A percentile compares a stretch with the other conserved stretches of the same genome.
Evolutionary conservation across 1,284 basidiomycete genomes (phyloP).

Genomic region (Singerocomus inundabilis): DNA sequence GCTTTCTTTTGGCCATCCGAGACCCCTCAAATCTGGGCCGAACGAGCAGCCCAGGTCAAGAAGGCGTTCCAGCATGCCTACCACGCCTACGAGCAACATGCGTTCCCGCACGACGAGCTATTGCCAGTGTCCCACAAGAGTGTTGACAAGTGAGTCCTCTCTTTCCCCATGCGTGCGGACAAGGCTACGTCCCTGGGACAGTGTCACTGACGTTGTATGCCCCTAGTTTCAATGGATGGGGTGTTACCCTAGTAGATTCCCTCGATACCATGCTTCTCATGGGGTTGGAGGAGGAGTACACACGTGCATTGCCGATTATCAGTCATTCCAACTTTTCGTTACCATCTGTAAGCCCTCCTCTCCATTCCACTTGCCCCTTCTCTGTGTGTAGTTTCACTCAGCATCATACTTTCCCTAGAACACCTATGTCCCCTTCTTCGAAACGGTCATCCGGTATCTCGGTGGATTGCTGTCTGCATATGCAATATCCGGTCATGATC

Average conservation of each 20-base stretch:
- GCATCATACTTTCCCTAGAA: conserved; percentile 20
- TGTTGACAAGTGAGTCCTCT: conserved; percentile 49
- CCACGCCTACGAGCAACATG: conserved; percentile 54
- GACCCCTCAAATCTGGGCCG: conserved; percentile 43
- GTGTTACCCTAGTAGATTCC: conserved; percentile 76
- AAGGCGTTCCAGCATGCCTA: conserved; percentile 64
- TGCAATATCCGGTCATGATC: conserved; percentile 56
- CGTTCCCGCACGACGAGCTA: conserved; percentile 60
- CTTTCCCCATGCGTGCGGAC: background rate
- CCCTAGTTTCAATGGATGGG: conserved; percentile 79
- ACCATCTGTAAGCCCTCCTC: conserved; percentile 28
- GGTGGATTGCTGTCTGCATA: conserved; percentile 83
- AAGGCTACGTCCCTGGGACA: background rate
- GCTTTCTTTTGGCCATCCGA: conserved; percentile 21
- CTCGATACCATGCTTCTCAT: conserved; percentile 90
- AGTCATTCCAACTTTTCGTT: conserved; percentile 61
- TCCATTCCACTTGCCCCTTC: background rate
- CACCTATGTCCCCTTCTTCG: conserved; percentile 63
- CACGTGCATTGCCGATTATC: conserved; percentile 67
- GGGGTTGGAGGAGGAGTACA: conserved; percentile 77
- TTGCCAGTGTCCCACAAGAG: conserved; percentile 46
- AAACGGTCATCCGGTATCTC: conserved; percentile 85
- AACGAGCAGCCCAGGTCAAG: conserved; percentile 56
- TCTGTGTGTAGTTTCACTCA: background rate
- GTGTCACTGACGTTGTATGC: conserved; percentile 7